Conservation (phyloP, 495 filamentous ascomycete species). For the Neurospora sublineolata region DNA sequence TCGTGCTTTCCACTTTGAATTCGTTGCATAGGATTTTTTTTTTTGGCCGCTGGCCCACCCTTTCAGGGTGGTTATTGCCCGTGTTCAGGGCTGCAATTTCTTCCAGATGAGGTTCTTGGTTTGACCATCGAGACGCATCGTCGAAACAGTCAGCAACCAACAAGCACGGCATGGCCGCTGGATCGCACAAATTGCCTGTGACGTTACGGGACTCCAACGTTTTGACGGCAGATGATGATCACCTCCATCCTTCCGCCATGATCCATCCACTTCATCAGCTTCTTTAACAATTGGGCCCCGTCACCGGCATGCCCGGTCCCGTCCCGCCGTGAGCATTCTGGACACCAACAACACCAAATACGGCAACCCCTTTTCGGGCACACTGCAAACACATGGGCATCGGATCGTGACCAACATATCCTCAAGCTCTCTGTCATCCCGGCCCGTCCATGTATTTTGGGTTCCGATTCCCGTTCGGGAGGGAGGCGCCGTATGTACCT, state of each 20-base stretch:
- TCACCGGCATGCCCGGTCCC: not conserved
- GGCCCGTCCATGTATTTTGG: not conserved
- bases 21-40: not conserved
- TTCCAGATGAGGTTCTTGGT: constrained; percentile 1
- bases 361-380: not conserved
- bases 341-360: not conserved
- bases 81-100: constrained; percentile 5
- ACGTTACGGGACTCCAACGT: not conserved
- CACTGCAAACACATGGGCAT: not conserved
- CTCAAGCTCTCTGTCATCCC: not conserved
- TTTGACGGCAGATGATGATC: not conserved
- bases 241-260: not conserved
- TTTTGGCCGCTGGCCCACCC: constrained; percentile 9
- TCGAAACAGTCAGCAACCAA: not conserved
- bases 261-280: not conserved
- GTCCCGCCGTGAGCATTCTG: not conserved
- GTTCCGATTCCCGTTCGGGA: not conserved
- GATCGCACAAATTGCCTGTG: not conserved
- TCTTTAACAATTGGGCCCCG: not conserved
- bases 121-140: not conserved
- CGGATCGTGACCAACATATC: not conserved
- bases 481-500: not conserved
- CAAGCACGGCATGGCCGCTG: not conserved
- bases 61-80: not conserved
- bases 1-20: not conserved